Percentiles rank a stretch among this genome's conserved stretches.
Conservation (phyloP, 1,284 basidiomycete species). For the Waitea zeae region DNA sequence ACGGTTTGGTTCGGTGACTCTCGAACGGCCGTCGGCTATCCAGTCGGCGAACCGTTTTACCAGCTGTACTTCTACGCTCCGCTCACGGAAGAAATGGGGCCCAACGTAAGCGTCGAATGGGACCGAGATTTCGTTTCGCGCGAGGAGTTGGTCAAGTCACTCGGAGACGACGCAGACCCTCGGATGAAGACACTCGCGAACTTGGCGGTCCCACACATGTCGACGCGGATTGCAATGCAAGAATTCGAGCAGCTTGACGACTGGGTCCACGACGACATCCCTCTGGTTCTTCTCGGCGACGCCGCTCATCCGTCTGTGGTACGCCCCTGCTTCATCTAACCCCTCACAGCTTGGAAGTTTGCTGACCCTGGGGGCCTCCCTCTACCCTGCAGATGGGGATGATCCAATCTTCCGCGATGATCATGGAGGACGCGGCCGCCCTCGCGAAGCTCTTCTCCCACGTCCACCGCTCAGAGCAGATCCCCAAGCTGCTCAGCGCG, state of each 20-base stretch:
- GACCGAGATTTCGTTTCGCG: conserved; percentile 19
- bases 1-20: too few species aligned
- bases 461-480: conserved; percentile 28
- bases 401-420: conserved; percentile 29
- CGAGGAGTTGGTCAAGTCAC: background rate
- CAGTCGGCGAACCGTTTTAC: too few species aligned
- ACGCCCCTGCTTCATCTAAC: too few species aligned
- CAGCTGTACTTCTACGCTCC: too few species aligned
- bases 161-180: background rate
- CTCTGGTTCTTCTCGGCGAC: conserved; percentile 27
- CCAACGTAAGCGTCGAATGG: conserved; percentile 7
- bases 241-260: conserved; percentile 23
- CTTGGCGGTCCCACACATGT: conserved; percentile 16
- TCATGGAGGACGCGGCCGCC: conserved; percentile 37
- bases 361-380: conserved; percentile 9
- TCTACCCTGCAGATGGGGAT: conserved; percentile 24
- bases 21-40: too few species aligned
- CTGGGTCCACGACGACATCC: conserved; percentile 32
- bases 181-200: conserved; percentile 19
- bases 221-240: conserved; percentile 18
- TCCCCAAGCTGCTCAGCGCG: conserved; percentile 28
- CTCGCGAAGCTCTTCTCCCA: conserved; percentile 40
- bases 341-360: conserved; percentile 1
- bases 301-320: too few species aligned
- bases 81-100: conserved; percentile 10